Conservation (phyloP, 352 stramenopile genomes). For the Phytophthora cactorum region DNA sequence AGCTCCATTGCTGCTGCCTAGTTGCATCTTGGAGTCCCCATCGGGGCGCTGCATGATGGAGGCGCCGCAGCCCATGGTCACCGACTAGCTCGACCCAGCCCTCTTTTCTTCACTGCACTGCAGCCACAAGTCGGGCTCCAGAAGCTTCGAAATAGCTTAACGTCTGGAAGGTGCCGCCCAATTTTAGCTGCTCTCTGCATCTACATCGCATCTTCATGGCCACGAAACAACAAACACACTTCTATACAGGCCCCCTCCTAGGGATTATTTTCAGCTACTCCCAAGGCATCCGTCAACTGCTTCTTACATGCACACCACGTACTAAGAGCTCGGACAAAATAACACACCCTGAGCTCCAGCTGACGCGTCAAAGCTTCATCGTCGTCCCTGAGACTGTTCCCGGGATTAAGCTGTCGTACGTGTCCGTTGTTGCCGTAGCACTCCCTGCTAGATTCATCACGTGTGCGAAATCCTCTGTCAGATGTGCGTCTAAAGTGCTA, state of each 20-base stretch:
- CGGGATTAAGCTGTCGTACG: too few relatives aligned
- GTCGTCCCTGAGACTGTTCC: too few relatives aligned
- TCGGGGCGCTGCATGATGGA: slow-evolving; percentile 64
- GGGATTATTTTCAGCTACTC: too few relatives aligned
- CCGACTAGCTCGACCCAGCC: background rate
- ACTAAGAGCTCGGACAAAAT: too few relatives aligned
- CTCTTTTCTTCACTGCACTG: slow-evolving; percentile 14
- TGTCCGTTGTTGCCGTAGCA: too few relatives aligned
- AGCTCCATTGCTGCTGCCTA: slow-evolving; percentile 6
- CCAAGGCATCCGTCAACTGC: too few relatives aligned
- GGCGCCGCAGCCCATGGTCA: slow-evolving; percentile 69
- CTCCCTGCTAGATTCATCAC: background rate
- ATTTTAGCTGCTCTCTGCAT: background rate
- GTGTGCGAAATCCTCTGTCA: background rate
- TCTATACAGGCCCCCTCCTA: too few relatives aligned
- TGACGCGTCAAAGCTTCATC: too few relatives aligned
- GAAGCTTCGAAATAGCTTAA: slow-evolving; percentile 24
- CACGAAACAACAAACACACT: too few relatives aligned
- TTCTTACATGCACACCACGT: too few relatives aligned
- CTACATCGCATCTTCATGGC: background rate
- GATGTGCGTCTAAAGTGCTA: slow-evolving; percentile 35
- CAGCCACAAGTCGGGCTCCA: background rate
- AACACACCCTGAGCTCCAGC: too few relatives aligned
- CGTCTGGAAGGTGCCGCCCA: background rate
- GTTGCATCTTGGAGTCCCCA: slow-evolving; percentile 50